Evolutionary conservation across 352 stramenopile species (phyloP).

Genomic region (Pythium folliculosum): DNA sequence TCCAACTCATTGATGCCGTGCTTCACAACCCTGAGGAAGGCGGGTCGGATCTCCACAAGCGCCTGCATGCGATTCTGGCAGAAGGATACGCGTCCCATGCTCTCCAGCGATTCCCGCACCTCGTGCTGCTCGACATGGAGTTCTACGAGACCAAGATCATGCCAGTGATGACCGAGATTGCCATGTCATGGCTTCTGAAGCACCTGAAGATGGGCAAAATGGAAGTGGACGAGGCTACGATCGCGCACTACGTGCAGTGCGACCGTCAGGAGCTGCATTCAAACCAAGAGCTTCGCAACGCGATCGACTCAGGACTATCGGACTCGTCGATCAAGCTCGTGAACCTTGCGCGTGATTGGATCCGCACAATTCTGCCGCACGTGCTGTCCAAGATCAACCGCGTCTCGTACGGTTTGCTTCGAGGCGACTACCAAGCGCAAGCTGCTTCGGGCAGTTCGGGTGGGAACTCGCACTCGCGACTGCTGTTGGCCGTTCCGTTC

Average conservation of each 20-base stretch:
- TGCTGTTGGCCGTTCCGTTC: constrained; percentile 98
- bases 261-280: constrained; percentile 60
- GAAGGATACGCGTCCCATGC: constrained; percentile 93
- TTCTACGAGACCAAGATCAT: constrained; percentile 96
- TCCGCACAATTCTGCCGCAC: constrained; percentile 98
- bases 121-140: constrained; percentile 96
- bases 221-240: constrained; percentile 76
- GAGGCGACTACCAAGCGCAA: constrained; percentile 60
- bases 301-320: constrained; percentile 73
- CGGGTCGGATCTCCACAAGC: constrained; percentile 33
- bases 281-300: constrained; percentile 72
- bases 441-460: constrained; percentile 58
- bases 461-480: constrained; percentile 94
- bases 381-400: constrained; percentile 99
- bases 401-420: constrained; percentile 97
- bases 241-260: constrained; percentile 75
- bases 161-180: constrained; percentile 90
- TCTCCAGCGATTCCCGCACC: constrained; percentile 96
- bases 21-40: constrained; percentile 42
- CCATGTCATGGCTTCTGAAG: constrained; percentile 81
- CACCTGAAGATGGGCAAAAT: constrained; percentile 94
- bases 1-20: constrained; percentile 95
- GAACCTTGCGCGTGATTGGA: constrained; percentile 97
- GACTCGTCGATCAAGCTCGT: constrained; percentile 96
- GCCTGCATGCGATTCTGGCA: constrained; percentile 89